These are phyloP conservation scores for Suhomyces wounanorum DNA, from an alignment of 1,139 yeast genomes.

Conservation along the genomic window DNA sequence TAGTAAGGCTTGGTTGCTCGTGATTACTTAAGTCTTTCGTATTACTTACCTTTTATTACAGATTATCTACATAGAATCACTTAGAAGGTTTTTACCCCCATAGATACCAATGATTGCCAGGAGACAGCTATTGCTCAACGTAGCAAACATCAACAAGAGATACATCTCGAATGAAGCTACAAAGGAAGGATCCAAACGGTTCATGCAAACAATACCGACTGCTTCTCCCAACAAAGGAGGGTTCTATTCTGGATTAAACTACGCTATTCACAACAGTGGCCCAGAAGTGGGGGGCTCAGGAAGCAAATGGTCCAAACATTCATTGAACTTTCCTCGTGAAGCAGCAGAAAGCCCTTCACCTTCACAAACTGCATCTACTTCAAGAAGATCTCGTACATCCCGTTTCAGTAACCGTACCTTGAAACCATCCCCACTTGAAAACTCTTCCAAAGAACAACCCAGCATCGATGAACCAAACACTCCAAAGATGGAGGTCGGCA, in stretches of 20 bases:
- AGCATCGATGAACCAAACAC: slow-evolving; percentile 1
- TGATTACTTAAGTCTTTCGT: background rate
- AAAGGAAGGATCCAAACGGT: slow-evolving; percentile 35
- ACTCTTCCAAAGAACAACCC: background rate
- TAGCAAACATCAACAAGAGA: slow-evolving; percentile 19
- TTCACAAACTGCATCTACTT: slow-evolving; percentile 19
- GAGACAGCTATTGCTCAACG: slow-evolving; percentile 17
- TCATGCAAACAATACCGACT: slow-evolving; percentile 45
- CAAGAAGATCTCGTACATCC: slow-evolving; percentile 43
- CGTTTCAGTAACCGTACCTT: slow-evolving; percentile 28
- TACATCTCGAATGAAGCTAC: slow-evolving; percentile 29
- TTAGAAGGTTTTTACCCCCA: background rate
- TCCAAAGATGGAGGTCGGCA: background rate
- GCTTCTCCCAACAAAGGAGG: slow-evolving; percentile 21
- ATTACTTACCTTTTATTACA: background rate
- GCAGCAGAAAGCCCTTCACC: slow-evolving; percentile 4
- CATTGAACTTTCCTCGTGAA: slow-evolving; percentile 21
- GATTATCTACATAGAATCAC: background rate
- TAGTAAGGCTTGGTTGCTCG: background rate
- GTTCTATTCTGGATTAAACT: slow-evolving; percentile 35
- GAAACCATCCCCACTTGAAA: slow-evolving; percentile 3
- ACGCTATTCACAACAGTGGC: slow-evolving; percentile 12
- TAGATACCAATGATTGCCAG: slow-evolving; percentile 17
- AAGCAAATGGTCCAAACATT: slow-evolving; percentile 29
- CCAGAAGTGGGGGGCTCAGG: slow-evolving; percentile 9